phyloP scores from a whole-genome alignment of 345 rosid species.

The Melaleuca quinquenervia region DNA sequence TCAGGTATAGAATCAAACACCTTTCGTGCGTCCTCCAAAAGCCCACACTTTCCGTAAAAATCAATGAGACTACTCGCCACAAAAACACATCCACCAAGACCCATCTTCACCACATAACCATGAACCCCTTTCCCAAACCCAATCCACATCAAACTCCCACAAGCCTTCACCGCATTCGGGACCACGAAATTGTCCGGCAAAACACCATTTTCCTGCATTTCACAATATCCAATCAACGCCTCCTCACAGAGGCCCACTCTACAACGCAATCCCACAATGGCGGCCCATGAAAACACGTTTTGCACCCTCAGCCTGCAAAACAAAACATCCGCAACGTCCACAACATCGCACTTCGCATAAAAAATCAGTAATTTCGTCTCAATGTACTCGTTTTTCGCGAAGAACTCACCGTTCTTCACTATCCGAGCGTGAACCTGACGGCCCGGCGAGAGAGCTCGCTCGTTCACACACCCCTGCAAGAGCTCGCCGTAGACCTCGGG shows the following conservation, averaged over 20 bases:
- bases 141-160: slow-evolving; percentile 48
- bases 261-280: slow-evolving; percentile 56
- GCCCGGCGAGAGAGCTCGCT: slow-evolving; percentile 41
- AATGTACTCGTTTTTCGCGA: slow-evolving; percentile 43
- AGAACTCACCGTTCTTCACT: slow-evolving; percentile 45
- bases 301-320: slow-evolving; percentile 31
- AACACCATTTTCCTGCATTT: slow-evolving; percentile 45
- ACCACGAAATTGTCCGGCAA: slow-evolving; percentile 58
- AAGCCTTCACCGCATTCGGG: slow-evolving; percentile 70
- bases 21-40: slow-evolving; percentile 44
- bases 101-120: slow-evolving; percentile 50
- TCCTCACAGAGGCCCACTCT: slow-evolving; percentile 38
- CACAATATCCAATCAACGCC: slow-evolving; percentile 42
- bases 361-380: slow-evolving; percentile 62
- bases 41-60: slow-evolving; percentile 59
- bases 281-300: slow-evolving; percentile 83
- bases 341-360: slow-evolving; percentile 49
- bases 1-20: slow-evolving; percentile 46
- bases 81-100: slow-evolving; percentile 45
- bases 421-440: slow-evolving; percentile 71
- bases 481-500: slow-evolving; percentile 60
- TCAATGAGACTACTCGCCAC: slow-evolving; percentile 61
- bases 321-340: slow-evolving; percentile 26
- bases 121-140: slow-evolving; percentile 59
- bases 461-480: slow-evolving; percentile 62